These are phyloP conservation scores for Aspergillus quadricinctus DNA, from an alignment of 2,329 filamentous ascomycete genomes.

Conservation along the genomic window DNA sequence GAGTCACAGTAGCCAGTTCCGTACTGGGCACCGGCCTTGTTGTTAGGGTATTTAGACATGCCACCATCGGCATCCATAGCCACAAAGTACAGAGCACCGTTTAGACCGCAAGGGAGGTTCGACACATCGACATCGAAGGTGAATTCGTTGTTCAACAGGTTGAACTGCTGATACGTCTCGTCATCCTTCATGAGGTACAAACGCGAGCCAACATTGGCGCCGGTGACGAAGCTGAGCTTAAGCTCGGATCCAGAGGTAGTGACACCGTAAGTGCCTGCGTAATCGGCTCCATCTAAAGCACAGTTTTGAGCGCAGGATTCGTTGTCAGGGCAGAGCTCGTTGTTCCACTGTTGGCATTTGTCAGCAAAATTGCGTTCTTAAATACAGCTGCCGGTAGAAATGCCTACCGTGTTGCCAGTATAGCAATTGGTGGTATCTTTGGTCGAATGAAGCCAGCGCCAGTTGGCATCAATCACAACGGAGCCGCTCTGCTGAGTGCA, in stretches of 20 bases:
- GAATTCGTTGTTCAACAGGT: constrained; percentile 63
- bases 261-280: constrained; percentile 49
- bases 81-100: constrained; percentile 65
- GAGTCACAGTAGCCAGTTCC: constrained; percentile 62
- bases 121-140: constrained; percentile 69
- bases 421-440: constrained; percentile 53
- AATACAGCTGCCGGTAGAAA: background rate
- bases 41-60: constrained; percentile 44
- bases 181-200: constrained; percentile 61
- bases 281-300: constrained; percentile 54
- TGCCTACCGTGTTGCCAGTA: constrained; percentile 43
- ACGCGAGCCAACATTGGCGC: constrained; percentile 47
- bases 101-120: constrained; percentile 63
- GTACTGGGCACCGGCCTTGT: constrained; percentile 55
- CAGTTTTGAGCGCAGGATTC: constrained; percentile 52
- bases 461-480: constrained; percentile 55
- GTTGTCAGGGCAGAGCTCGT: constrained; percentile 45
- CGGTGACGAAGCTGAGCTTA: constrained; percentile 46
- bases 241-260: constrained; percentile 47
- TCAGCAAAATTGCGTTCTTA: background rate
- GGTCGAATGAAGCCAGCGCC: constrained; percentile 52
- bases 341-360: constrained; percentile 35
- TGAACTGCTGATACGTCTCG: constrained; percentile 60
- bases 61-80: constrained; percentile 60
- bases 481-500: constrained; percentile 51